Conservation (phyloP, 2,329 filamentous ascomycete species). For the Cercospora sesami region DNA sequence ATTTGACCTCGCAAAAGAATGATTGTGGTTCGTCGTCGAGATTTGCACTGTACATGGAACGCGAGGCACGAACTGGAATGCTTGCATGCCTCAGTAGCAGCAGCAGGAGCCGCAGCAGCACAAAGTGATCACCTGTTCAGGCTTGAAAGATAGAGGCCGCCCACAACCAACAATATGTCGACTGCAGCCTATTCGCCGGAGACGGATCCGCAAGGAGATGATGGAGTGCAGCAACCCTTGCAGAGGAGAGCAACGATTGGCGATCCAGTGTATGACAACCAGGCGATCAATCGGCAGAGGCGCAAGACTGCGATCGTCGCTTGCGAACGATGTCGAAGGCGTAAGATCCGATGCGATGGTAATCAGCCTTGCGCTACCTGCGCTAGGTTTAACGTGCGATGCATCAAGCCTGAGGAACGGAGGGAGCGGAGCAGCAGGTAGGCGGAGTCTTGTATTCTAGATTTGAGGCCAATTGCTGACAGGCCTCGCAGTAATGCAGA, state of each 20-base stretch:
- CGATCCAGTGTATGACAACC: constrained; percentile 21
- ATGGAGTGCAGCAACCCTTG: constrained; percentile 11
- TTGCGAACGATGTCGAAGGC: constrained; percentile 18
- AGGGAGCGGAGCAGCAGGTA: constrained; percentile 23
- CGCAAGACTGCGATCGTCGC: constrained; percentile 18
- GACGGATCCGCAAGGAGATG: constrained; percentile 8
- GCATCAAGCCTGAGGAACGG: constrained; percentile 19
- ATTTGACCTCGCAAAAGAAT: background rate
- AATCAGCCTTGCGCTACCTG: constrained; percentile 22
- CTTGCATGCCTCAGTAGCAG: constrained; percentile 13
- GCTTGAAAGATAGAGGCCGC: constrained; percentile 7
- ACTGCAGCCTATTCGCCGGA: constrained; percentile 13
- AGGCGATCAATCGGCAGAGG: constrained; percentile 18
- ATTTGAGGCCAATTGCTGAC: background rate
- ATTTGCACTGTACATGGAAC: background rate
- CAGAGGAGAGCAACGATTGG: constrained; percentile 26
- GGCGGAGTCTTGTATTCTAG: background rate
- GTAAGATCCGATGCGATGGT: constrained; percentile 25
- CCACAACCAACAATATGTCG: constrained; percentile 3
- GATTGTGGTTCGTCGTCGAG: background rate
- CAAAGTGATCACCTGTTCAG: constrained; percentile 7
- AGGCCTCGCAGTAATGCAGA: constrained; percentile 15
- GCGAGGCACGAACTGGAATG: constrained; percentile 5
- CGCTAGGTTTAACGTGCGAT: constrained; percentile 22
- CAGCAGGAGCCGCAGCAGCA: background rate